These are phyloP conservation scores for Albizia julibrissin DNA, from an alignment of 306 rosid species.

Conservation along the genomic window DNA sequence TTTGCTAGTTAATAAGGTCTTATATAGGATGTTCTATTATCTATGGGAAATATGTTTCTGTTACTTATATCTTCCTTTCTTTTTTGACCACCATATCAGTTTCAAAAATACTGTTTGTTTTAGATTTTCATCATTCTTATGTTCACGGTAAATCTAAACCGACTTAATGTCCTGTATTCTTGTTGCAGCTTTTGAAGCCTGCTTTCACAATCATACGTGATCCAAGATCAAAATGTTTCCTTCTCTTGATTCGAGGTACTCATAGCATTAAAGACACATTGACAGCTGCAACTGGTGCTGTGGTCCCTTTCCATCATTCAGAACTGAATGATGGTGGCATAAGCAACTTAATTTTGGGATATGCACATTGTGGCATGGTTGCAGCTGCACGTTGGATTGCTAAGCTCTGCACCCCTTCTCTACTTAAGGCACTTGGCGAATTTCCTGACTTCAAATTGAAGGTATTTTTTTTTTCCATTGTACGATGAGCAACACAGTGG, in stretches of 20 bases:
- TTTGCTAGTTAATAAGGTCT: not conserved
- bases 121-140: constrained; percentile 16
- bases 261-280: constrained; percentile 97
- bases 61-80: not conserved
- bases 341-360: constrained; percentile 89
- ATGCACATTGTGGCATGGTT: constrained; percentile 99
- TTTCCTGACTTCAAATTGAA: constrained; percentile 76
- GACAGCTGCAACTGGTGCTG: constrained; percentile 97
- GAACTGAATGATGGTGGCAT: constrained; percentile 94
- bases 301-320: constrained; percentile 93
- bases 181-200: constrained; percentile 89
- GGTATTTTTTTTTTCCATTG: constrained; percentile 47
- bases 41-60: not conserved
- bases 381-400: constrained; percentile 99
- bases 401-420: constrained; percentile 82
- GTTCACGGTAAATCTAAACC: constrained; percentile 9
- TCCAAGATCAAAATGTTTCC: constrained; percentile 75
- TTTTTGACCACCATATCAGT: not conserved
- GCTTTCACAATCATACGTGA: constrained; percentile 86
- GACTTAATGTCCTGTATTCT: constrained; percentile 29
- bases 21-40: not conserved
- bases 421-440: constrained; percentile 75
- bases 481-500: constrained; percentile 12
- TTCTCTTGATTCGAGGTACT: constrained; percentile 92
- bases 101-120: constrained; percentile 17